Evolutionary conservation across 1,284 basidiomycete species (phyloP), one percentile per base, ranked within the genome.

Genomic region (Malassezia nana): DNA sequence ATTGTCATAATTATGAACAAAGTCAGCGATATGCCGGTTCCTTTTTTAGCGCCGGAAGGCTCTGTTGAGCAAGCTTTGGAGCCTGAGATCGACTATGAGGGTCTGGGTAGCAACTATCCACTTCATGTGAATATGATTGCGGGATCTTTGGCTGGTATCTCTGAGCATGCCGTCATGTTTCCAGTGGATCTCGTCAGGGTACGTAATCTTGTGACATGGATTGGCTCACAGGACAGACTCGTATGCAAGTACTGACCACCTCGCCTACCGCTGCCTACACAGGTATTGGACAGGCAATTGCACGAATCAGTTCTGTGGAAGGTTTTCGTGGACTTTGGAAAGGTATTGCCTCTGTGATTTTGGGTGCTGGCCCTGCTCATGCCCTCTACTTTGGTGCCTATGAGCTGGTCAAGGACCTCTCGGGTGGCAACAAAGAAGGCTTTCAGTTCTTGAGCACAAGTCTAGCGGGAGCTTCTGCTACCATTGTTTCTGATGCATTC

Each of bases 91-190:
- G 71, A 74, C 49, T 74, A 74, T 46, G 71, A 74, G 50, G 67
- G 65, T 8, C 63, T 74, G 15, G 66, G 66, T 13, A 52, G 51
- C 39, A 66, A 67, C 50, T 64, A 64, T 5, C 71, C 71, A 30
- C 55, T 72, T 13, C 65, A 69, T 20, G 86, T 94, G 62, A 94
- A 91, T 77, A 98, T 98, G 94, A 78, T 89, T 69, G 94, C 94
- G 24, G 94, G 94, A 53, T 90, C 90, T 43, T 78, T 98, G 75
- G 92, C 94, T 64, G 94, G 94, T 58, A 98, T 99, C 67, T 90
- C 89, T 51, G 94, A 99, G 76, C 94, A 99, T 77, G 88, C 91
- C 24, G 89, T 94, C 74, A 98, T 99, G 86, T 99, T 89, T 74
- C 94, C 94, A 3, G 80, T 98, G 60, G 94, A 99, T 77, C 90